Base-by-base conservation (phyloP, 306 rosid species). In the Cicer bijugum region DNA sequence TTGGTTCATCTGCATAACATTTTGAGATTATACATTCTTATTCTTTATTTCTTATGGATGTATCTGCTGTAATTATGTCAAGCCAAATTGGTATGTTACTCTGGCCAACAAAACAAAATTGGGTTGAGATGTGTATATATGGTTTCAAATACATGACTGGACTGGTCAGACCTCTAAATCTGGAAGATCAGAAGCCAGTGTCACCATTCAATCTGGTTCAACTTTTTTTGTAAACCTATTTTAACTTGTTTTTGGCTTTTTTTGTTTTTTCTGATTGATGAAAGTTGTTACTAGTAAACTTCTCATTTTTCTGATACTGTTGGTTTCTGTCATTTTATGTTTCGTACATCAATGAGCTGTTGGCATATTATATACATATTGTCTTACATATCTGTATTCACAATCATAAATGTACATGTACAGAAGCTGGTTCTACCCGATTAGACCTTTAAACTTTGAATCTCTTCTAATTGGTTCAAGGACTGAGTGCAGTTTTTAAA, bases 1-100 rank as follows among this genome's bases (percentile, higher is more conserved):
- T 78, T 28, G 6, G 23, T 61, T 78, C 39, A 46, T 67, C 38
- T 59, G 37, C 66, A 51, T 64, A 46, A 75, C 53, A 44, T 78
- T 47, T 81, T 23, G 8, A 14, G 50, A 55, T 78, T 69, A 10
- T 75, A 48, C 61, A 33, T 8, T 23, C 23, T 58, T 60, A 11
- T 48, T 7, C 3, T 11, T 12, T 9, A 55, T 11, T 72, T 53
- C 43, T 15, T 62, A 2, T 55, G 23, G 56, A 23, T 71, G 37
- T 39, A 28, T 57, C 42, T 53, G 39, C 9, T 73, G 33, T 45
- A 38, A 40, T 45, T 61, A 33, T 20, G 53, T 35, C 14, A 0
- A 73, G 59, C 15, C 28, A 37, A 33, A 51, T 48, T 66, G 45
- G 40, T 11, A 42, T 45, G 15, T 52, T 72, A 71, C 38, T 50